Evolutionary conservation across 129 eudicot species (phyloP), one percentile per base, ranked within the genome.

Genomic region (Artemisia annua): DNA sequence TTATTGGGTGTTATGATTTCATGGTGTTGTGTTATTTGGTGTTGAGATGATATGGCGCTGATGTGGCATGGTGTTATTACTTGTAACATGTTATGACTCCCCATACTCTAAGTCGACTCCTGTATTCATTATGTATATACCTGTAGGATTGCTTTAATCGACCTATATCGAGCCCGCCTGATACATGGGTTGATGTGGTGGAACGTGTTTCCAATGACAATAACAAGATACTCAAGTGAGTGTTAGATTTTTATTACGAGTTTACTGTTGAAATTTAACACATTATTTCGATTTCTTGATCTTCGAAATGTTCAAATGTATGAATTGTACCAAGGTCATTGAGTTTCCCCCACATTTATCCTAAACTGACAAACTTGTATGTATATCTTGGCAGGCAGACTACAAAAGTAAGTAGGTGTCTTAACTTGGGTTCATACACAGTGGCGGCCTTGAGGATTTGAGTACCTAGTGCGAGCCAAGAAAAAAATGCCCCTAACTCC

Each of bases 161-260:
- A 60, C 96, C 97, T 66, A 92, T 92, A 74, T 80, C 87, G 62
- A 92, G 96, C 75, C 81, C 94, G 50, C 97, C 97, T 7, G 91
- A 91, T 91, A 93, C 97, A 77, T 91, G 97, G 97, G 81, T 86
- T 83, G 89, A 91, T 78, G 85, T 92, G 85, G 96, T 87, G 69
- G 97, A 87, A 81, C 91, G 96, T 78, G 83, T 83, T 72, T 89
- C 96, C 64, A 75, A 87, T 66, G 96, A 92, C 78, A 80, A 82
- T 70, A 92, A 92, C 91, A 92, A 92, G 85, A 89, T 94, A 9
- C 79, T 92, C 32, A 87, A 87, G 98, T 92, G 81, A 75, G 93
- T 80, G 59, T 67, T 59, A 6, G 7, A 48, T 83, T 2, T 62
- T 26, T 14, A 52, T 49, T 66, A 22, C 24, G 9, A 51, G 71